Evolutionary conservation across 2,329 filamentous ascomycete species (phyloP), one percentile per base, ranked within the genome.

Genomic region (Lizonia empirigonia): DNA sequence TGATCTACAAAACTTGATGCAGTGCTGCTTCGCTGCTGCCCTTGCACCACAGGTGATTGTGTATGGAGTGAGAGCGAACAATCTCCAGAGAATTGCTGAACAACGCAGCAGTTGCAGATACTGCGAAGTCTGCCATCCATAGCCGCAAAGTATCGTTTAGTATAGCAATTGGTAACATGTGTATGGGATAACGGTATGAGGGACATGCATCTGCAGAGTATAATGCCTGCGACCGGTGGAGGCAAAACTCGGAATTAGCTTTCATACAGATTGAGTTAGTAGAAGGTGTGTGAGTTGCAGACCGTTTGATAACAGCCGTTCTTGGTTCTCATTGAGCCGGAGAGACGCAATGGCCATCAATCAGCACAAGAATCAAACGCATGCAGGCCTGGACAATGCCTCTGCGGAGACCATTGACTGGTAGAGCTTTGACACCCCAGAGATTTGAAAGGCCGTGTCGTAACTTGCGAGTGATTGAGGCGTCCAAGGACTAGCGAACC

Each of bases 121-220:
- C 19, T 9, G 19, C 7, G 7, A 6, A 7, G 8, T 16, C 15
- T 29, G 24, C n/a, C 10, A 15, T 7, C n/a, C 10, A 2, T 7
- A 6, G 13, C n/a, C 22, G 23, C 15, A n/a, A 30, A 30, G 24
- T 15, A 30, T 37, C 24, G 19, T 42, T 20, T 33, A 19, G 29
- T 34, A 37, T 23, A 13, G 22, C 8, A 18, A 18, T 48, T 27
- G 33, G 26, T 23, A 16, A 33, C 7, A 22, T 8, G 2, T 1
- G 23, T 9, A 22, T 16, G 1, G 10, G 15, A 26, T 35, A 22
- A 30, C 16, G 30, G 36, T 41, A 18, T 36, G 40, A 40, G 33
- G 12, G 29, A 40, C 8, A 9, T 44, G 41, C 36, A 24, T 30
- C 29, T 51, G 36, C 48, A 45, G 36, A 20, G 18, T 19, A 13